Evolutionary conservation across 345 rosid species (phyloP), one percentile per base, ranked within the genome.

Genomic region (Murraya koenigii): DNA sequence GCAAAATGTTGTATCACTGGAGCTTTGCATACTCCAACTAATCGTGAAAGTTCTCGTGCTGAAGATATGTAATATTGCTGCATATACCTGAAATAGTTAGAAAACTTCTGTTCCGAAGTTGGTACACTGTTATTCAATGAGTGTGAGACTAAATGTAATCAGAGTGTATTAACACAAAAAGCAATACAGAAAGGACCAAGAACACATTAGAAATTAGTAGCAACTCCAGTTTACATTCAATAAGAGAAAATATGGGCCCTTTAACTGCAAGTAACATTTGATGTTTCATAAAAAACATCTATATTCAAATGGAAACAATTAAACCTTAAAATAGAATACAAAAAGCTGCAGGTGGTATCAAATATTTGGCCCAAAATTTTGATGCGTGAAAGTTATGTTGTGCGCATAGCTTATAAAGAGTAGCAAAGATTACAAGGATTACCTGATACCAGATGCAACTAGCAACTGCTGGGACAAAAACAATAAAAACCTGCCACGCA

Each of bases 41-140:
- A 35, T 41, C 71, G 59, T 11, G 78, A 49, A 49, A 65, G 78
- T 65, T 75, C 78, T 32, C 63, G 30, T 0, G 71, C 78, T 5
- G 94, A 65, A 7, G 95, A 63, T 62, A 88, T 86, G 86, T 93
- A 93, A 77, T 87, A 88, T 85, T 84, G 90, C 93, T 93, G 89
- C 85, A 82, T 3, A 66, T 35, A 56, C 6, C 35, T 25, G 56
- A 69, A 61, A 87, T 85, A 38, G 80, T 84, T 44, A 85, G 38
- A 32, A 75, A 68, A 69, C 87, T 84, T 28, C 22, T 1, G 3
- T 13, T 28, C 66, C 19, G 9, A 62, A 14, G 3, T 60, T 60
- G 64, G 30, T 8, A 25, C 64, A 25, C 6, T 60, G 13, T 60
- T 25, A 60, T 26, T 23, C 15, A 25, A 60, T 8, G 41, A 23